A percentile compares a stretch with the other conserved stretches of the same genome.
Conservation (phyloP, 805 yeast species). For the Suhomyces canberraensis region DNA sequence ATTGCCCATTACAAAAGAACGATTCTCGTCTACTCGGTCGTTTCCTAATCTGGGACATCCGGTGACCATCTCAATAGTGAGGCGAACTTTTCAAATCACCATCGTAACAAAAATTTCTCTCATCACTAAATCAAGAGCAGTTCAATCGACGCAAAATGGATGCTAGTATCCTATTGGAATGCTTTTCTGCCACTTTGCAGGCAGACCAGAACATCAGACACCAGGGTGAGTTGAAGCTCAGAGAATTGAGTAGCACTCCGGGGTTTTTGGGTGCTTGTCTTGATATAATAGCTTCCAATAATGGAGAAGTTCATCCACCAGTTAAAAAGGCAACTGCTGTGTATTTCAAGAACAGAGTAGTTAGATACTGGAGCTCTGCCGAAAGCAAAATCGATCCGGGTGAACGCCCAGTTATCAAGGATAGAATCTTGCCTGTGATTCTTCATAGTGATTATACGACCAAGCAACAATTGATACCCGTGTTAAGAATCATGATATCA, state of each 20-base stretch:
- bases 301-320: conserved; percentile 21
- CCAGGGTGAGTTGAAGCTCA: conserved; percentile 68
- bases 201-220: conserved; percentile 59
- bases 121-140: neutral
- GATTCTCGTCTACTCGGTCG: neutral
- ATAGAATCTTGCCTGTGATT: conserved; percentile 58
- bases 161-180: conserved; percentile 59
- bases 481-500: conserved; percentile 23
- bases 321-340: conserved; percentile 75
- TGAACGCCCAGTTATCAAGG: conserved; percentile 73
- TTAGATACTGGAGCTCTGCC: conserved; percentile 53
- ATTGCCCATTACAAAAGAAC: no score
- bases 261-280: conserved; percentile 84
- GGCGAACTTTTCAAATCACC: neutral
- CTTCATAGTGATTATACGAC: conserved; percentile 33
- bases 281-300: conserved; percentile 59
- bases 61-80: neutral
- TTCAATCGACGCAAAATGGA: conserved; percentile 49
- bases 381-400: conserved; percentile 50
- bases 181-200: conserved; percentile 76
- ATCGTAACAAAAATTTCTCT: conserved; percentile 1
- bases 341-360: conserved; percentile 73
- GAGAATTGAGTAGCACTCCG: conserved; percentile 51
- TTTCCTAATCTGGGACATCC: neutral
- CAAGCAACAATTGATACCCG: conserved; percentile 26